Base-by-base conservation (phyloP, 2,329 filamentous ascomycete genomes). In the Xylariales sp. region DNA sequence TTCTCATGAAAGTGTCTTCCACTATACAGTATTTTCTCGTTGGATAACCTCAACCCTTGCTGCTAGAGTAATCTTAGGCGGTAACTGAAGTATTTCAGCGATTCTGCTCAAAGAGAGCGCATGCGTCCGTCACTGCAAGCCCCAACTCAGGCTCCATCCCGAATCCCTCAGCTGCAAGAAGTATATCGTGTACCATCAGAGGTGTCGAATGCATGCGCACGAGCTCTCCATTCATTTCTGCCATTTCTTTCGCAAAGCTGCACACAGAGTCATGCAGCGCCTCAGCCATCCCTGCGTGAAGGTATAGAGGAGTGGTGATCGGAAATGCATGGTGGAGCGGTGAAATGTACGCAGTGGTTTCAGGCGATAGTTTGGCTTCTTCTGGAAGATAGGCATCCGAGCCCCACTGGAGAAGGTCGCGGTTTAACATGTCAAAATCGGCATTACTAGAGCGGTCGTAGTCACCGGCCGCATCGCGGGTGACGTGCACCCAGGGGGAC, bases 401-500 rank as follows among this genome's bases (percentile, higher is more conserved):
- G 12, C 41, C 46, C 47, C 38, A 48, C 14, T 46, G 37, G 2
- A 46, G 40, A 14, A 27, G 14, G 15, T 12, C 11, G 6, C 17
- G 15, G 1, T 14, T 8, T 8, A 33, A 18, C 6, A 16, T 33
- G 10, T 49, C 47, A 16, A 13, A 13, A 6, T 13, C 31, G 4
- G 39, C 12, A 12, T 39, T 37, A 7, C 14, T 28, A 12, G 18
- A 29, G 2, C 16, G 8, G 5, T 29, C 16, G 14, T 35, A 48
- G 4, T 46, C 40, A 4, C 25, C 18, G 2, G 36, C 45, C 5
- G 47, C 47, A 3, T 40, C 29, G 3, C 27, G 5, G 1, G 43
- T 45, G n/a, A 50, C 41, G 11, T 46, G 20, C 6, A 48, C 43
- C 45, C 45, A 48, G 5, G 45, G 47, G 16, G 47, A 48, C 38